A percentile compares a stretch with the other conserved stretches of the same genome.
These are phyloP conservation scores for Centella asiatica DNA, from an alignment of 129 eudicot genomes.

Conservation along the genomic window DNA sequence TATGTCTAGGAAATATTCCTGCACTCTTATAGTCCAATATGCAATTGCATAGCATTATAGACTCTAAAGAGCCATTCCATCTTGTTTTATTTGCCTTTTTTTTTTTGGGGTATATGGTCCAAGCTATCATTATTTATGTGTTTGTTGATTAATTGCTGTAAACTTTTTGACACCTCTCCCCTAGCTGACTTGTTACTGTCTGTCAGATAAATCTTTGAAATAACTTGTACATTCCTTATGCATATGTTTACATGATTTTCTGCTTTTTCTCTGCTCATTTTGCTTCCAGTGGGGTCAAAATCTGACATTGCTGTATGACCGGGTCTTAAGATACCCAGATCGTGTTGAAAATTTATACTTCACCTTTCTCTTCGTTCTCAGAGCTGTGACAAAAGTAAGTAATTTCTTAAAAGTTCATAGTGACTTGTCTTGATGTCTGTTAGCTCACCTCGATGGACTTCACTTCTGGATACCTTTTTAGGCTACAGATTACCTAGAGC, in stretches of 20 bases:
- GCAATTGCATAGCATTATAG: too few relatives aligned
- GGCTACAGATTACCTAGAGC: slow-evolving; percentile 58
- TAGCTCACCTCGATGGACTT: not conserved
- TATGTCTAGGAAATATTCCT: not conserved
- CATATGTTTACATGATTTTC: not conserved
- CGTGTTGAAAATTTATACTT: slow-evolving; percentile 58
- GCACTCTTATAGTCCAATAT: not conserved
- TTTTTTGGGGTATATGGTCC: too few relatives aligned
- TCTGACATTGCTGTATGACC: slow-evolving; percentile 43
- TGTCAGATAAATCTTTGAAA: not conserved
- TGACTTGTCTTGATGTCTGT: not conserved
- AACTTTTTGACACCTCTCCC: not conserved
- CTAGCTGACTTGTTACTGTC: not conserved
- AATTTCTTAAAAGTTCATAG: not conserved
- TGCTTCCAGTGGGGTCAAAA: slow-evolving; percentile 56
- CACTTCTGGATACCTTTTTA: slow-evolving; percentile 14
- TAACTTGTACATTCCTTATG: too few relatives aligned
- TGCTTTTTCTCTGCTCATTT: not conserved
- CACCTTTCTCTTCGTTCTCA: slow-evolving; percentile 57
- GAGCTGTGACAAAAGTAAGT: slow-evolving; percentile 64
- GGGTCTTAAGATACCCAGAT: slow-evolving; percentile 49
- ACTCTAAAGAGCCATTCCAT: too few relatives aligned
- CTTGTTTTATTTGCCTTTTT: too few relatives aligned
- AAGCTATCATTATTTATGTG: not conserved
- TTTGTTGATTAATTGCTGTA: not conserved